phyloP scores from a whole-genome alignment of 768 basidiomycete genomes.

The Mycena rosella region DNA sequence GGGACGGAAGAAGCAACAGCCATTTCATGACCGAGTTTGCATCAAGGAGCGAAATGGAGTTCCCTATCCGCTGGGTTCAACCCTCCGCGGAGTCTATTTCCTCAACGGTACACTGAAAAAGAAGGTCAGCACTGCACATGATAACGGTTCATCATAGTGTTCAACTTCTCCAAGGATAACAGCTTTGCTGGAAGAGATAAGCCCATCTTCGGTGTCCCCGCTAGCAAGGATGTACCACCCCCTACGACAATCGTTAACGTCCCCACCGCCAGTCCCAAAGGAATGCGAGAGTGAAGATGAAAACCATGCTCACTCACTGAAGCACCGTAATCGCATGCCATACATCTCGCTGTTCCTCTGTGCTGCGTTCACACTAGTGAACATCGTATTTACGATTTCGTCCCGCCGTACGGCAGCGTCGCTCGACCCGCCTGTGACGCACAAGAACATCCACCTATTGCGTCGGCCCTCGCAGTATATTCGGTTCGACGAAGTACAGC shows the following conservation, averaged over 20 bases:
- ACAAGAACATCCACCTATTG: constrained; percentile 30
- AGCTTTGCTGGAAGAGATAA: too few relatives aligned
- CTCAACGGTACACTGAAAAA: too few relatives aligned
- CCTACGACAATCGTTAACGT: background rate
- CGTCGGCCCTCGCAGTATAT: constrained; percentile 47
- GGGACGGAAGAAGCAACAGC: too few relatives aligned
- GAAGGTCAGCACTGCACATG: too few relatives aligned
- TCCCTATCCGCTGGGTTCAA: too few relatives aligned
- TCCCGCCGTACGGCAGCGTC: background rate
- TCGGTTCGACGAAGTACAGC: constrained; percentile 41
- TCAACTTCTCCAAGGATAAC: too few relatives aligned
- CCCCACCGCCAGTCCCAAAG: background rate
- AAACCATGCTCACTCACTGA: background rate
- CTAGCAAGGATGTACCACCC: background rate
- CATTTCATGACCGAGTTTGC: too few relatives aligned
- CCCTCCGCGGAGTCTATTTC: too few relatives aligned
- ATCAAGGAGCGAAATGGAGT: too few relatives aligned
- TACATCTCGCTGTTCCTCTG: background rate
- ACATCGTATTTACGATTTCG: background rate
- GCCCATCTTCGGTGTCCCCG: background rate
- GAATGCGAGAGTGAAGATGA: background rate
- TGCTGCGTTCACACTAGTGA: background rate
- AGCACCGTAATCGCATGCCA: background rate
- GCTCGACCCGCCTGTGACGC: background rate
- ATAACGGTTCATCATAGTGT: too few relatives aligned